A percentile compares a stretch with the other conserved stretches of the same genome.
phyloP scores from a whole-genome alignment of 1,284 basidiomycete species.

The Exsudoporus floridanus region DNA sequence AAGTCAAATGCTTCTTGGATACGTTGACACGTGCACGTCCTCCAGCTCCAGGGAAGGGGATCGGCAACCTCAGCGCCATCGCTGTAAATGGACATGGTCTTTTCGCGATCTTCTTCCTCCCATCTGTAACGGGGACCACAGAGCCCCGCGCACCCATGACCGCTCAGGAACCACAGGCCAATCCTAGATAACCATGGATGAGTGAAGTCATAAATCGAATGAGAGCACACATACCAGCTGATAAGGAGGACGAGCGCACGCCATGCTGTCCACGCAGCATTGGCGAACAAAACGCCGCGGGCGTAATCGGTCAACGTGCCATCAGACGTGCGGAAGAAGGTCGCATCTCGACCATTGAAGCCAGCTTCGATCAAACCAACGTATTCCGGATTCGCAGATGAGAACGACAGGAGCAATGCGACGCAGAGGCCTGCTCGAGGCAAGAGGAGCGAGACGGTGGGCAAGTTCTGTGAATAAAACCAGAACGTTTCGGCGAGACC shows the following conservation, averaged over 20 bases:
- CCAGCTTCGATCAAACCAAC: slow-evolving; percentile 50
- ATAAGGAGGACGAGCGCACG: slow-evolving; percentile 60
- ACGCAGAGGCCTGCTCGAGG: slow-evolving; percentile 75
- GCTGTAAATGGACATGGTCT: slow-evolving; percentile 49
- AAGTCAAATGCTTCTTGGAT: slow-evolving; percentile 80
- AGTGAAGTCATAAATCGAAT: not conserved
- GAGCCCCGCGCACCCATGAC: slow-evolving; percentile 72
- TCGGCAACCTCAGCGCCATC: slow-evolving; percentile 49
- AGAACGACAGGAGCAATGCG: slow-evolving; percentile 68
- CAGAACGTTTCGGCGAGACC: slow-evolving; percentile 77
- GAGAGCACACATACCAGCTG: slow-evolving; percentile 51
- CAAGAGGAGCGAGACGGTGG: slow-evolving; percentile 73
- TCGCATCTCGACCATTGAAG: slow-evolving; percentile 56
- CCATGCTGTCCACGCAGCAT: slow-evolving; percentile 75
- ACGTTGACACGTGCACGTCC: slow-evolving; percentile 64
- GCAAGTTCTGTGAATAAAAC: slow-evolving; percentile 76
- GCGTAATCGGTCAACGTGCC: slow-evolving; percentile 73
- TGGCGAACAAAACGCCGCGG: slow-evolving; percentile 70
- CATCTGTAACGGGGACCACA: slow-evolving; percentile 78
- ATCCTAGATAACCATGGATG: slow-evolving; percentile 43
- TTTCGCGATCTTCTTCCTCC: slow-evolving; percentile 75
- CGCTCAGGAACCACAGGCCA: slow-evolving; percentile 73
- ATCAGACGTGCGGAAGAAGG: slow-evolving; percentile 63
- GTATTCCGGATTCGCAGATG: slow-evolving; percentile 46
- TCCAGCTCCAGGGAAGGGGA: slow-evolving; percentile 73